Evolutionary conservation across 202 grass and related monocot species (phyloP), one percentile per base, ranked within the genome.

Genomic region (Eragrostis tef): DNA sequence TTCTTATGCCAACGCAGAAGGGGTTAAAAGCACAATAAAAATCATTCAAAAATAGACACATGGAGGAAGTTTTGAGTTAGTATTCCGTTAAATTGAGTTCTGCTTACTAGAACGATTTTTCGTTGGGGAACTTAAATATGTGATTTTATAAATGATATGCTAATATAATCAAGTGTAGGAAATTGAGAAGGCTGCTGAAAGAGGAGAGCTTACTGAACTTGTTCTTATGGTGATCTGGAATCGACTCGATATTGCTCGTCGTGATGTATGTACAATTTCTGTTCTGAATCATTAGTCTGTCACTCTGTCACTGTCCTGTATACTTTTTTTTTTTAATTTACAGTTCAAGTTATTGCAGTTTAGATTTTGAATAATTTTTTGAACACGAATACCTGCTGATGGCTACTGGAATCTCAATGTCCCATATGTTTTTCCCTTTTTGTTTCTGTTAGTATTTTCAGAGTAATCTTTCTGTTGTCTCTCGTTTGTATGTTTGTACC

Each of bases 191-290:
- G 92, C 90, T 54, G 94, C 88, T 86, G 94, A 98, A 81, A 93
- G 84, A 87, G 92, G 94, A 36, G 90, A 94, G 70, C 87, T 98
- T 88, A 98, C 77, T 41, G 90, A 98, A 87, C 82, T 98, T 80
- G 88, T 98, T 69, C 86, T 98, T 50, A 89, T 98, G 90, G 88
- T 98, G 85, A 98, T 98, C 34, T 94, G 92, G 94, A 98, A 98
- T 92, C 92, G 92, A 60, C 94, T 94, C 87, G 94, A 98, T 83
- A 11, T 94, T 79, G 94, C 94, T 64, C 88, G 81, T 21, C 90
- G 88, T 77, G 94, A 98, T 98, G 94, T 98, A 90, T 81, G 89
- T 68, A 52, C 61, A 75, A 31, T 47, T 81, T 79, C 73, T 57
- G 24, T 62, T 83, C 85, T n/a, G 12, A 31, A 68, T 82, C 56